Base-by-base conservation (phyloP, 257 asterid species). In the Cordia subcordata region DNA sequence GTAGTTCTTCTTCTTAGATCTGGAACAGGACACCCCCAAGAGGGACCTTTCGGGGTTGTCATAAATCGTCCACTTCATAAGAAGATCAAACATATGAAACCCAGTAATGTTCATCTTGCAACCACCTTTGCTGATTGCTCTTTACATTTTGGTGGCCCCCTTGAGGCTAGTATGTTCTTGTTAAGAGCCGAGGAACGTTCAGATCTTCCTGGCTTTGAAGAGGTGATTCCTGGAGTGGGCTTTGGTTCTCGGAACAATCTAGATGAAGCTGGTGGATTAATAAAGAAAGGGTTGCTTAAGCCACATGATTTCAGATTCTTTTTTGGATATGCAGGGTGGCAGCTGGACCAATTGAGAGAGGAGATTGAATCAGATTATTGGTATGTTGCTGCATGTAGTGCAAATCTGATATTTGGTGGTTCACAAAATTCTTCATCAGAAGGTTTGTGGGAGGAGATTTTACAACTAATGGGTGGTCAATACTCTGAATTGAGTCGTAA, bases 281-380 rank as follows among this genome's bases (percentile, higher is more conserved):
- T 86, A 57, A 84, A 77, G 79, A 80, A 77, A 57, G 91, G 96
- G 46, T 68, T 56, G 56, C 84, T 86, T 42, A 70, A 66, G 78
- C 81, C 91, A 53, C 89, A 77, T 38, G 94, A 92, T 75, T 82
- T 88, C 76, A 86, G 82, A 72, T 88, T 92, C 89, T 92, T 82
- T 64, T 69, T 86, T 63, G 99, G 99, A 73, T 88, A 88, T 54
- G 94, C 97, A 0, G 97, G 97, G 61, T 92, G 98, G 98, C 94
- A 84, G 68, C 73, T 84, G 47, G 97, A 88, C 58, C 99, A 92
- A 72, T 75, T 92, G 60, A 77, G 65, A 55, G 91, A 81, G 44
- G 99, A 92, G 80, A 83, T 92, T 45, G 90, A 86, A 53, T 79
- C 85, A 0, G 90, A 73, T 49, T 92, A 79, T 75, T 92, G 99